These are phyloP conservation scores for Yamadazyma mexicana DNA, from an alignment of 1,139 yeast species.

Conservation along the genomic window DNA sequence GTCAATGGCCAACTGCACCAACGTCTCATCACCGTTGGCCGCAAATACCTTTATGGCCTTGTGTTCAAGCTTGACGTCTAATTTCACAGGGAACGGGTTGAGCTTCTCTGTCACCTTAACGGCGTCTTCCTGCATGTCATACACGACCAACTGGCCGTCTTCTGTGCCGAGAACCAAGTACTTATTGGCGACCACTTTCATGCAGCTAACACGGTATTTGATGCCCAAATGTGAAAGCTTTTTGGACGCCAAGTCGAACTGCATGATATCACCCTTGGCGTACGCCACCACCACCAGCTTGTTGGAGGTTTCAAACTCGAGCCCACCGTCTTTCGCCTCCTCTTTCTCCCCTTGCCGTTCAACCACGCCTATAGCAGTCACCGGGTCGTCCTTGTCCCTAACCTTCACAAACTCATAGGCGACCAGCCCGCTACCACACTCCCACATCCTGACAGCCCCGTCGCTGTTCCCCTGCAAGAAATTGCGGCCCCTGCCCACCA, in stretches of 20 bases:
- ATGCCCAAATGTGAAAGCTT: slow-evolving; percentile 17
- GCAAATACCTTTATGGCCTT: slow-evolving; percentile 7
- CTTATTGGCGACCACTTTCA: slow-evolving; percentile 15
- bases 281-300: slow-evolving; percentile 40
- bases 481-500: slow-evolving; percentile 67
- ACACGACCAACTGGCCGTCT: slow-evolving; percentile 20
- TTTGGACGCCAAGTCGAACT: slow-evolving; percentile 20
- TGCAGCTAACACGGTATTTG: slow-evolving; percentile 12
- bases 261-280: slow-evolving; percentile 41
- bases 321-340: slow-evolving; percentile 5
- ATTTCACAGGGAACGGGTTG: slow-evolving; percentile 12
- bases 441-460: slow-evolving; percentile 64
- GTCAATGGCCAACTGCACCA: slow-evolving; percentile 16
- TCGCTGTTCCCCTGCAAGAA: slow-evolving; percentile 53
- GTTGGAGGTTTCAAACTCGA: slow-evolving; percentile 27
- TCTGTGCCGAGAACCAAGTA: slow-evolving; percentile 24
- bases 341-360: no score
- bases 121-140: slow-evolving; percentile 10
- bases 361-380: slow-evolving; percentile 20
- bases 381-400: slow-evolving; percentile 32
- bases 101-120: slow-evolving; percentile 10
- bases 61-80: slow-evolving; percentile 3
- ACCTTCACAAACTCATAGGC: slow-evolving; percentile 39
- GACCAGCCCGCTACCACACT: slow-evolving; percentile 55
- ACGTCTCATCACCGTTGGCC: slow-evolving; percentile 26